Evolutionary conservation across 345 rosid genomes (phyloP).

Genomic region (Microthlaspi erraticum): DNA sequence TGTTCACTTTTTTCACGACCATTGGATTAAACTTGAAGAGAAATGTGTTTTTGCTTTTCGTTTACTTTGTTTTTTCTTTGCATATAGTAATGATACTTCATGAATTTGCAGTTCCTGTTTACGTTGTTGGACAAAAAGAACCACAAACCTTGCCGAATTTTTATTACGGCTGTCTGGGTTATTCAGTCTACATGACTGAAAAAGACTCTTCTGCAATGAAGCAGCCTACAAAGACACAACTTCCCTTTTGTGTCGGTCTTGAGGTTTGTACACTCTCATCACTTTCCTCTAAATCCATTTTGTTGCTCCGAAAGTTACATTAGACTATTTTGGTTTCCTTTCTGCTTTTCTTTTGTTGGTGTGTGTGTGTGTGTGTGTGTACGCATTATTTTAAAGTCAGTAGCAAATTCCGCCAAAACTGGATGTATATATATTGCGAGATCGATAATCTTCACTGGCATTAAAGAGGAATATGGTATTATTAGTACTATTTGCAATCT

Average conservation of each 20-base stretch:
- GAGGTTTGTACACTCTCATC: conserved; percentile 52
- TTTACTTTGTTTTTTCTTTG: no score
- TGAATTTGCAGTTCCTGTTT: conserved; percentile 49
- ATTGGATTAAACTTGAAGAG: not conserved
- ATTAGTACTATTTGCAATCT: conserved; percentile 11
- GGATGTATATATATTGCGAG: not conserved
- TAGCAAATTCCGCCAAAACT: no score
- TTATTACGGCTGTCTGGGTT: conserved; percentile 72
- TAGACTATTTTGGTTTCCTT: no score
- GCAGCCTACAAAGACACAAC: conserved; percentile 46
- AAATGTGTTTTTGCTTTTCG: not conserved
- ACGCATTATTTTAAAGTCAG: no score
- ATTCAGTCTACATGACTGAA: conserved; percentile 53
- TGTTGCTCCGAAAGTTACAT: not conserved
- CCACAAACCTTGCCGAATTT: conserved; percentile 49
- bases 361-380: no score
- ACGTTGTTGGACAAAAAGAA: conserved; percentile 52
- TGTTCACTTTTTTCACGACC: conserved; percentile 3
- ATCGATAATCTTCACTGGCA: not conserved
- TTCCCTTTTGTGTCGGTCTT: conserved; percentile 68
- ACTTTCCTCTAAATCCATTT: not conserved
- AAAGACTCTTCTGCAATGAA: conserved; percentile 49
- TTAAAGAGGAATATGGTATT: conserved; percentile 44
- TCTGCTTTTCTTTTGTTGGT: no score
- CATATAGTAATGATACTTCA: no score